These are phyloP conservation scores for Lodderomyces metapsilosis DNA, from an alignment of 1,139 yeast species.

Conservation along the genomic window DNA sequence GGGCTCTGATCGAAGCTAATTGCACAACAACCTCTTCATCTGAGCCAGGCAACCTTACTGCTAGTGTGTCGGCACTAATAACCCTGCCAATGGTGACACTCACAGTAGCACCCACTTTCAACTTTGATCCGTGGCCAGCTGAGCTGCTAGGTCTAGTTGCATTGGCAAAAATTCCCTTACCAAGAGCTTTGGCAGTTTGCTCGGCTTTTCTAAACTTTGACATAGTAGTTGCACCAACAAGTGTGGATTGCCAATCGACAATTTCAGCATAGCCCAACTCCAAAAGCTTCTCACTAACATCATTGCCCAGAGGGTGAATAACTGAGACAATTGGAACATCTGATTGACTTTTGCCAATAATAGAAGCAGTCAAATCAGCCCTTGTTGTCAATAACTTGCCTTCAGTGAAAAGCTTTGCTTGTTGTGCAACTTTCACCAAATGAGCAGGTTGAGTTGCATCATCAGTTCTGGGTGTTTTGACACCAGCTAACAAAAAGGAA, in stretches of 20 bases:
- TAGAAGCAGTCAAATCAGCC: slow-evolving; percentile 47
- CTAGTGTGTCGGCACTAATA: slow-evolving; percentile 67
- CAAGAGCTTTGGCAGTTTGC: slow-evolving; percentile 60
- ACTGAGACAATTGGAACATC: slow-evolving; percentile 64
- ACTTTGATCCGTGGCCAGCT: slow-evolving; percentile 18
- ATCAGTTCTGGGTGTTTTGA: slow-evolving; percentile 69
- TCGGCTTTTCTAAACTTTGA: slow-evolving; percentile 62
- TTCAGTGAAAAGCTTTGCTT: slow-evolving; percentile 66
- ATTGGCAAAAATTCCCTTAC: slow-evolving; percentile 61
- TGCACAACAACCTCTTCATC: slow-evolving; percentile 62
- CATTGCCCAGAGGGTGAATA: slow-evolving; percentile 72
- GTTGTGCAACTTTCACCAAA: slow-evolving; percentile 62
- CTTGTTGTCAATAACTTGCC: slow-evolving; percentile 64
- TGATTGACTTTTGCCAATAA: slow-evolving; percentile 59
- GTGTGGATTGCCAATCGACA: slow-evolving; percentile 79
- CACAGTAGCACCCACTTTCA: slow-evolving; percentile 47
- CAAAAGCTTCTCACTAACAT: slow-evolving; percentile 64
- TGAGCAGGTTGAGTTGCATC: slow-evolving; percentile 35
- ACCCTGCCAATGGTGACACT: slow-evolving; percentile 60
- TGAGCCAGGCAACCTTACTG: slow-evolving; percentile 45
- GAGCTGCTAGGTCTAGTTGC: slow-evolving; percentile 21
- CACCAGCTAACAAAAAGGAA: slow-evolving; percentile 70
- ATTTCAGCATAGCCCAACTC: slow-evolving; percentile 72
- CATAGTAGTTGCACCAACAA: slow-evolving; percentile 69
- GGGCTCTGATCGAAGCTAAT: slow-evolving; percentile 71